Base-by-base conservation (phyloP, 2,329 filamentous ascomycete genomes). In the Trichoderma sp. region DNA sequence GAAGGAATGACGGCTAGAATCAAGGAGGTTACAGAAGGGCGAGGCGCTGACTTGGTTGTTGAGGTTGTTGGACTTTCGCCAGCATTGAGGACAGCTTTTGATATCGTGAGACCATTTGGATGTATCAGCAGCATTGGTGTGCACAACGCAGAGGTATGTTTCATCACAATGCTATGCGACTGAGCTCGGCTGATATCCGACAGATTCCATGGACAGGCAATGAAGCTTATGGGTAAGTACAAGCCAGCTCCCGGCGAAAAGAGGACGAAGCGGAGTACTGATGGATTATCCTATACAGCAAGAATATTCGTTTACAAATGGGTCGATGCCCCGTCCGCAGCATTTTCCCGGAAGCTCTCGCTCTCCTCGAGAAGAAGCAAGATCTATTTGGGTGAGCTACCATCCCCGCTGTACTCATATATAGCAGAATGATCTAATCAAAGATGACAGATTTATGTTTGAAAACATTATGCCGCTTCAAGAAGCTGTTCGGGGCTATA, bases 21-120 rank as follows among this genome's bases (percentile, higher is more conserved):
- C 65, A 89, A 89, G 75, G 90, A 92, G 73, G 86, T 90, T 59
- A 96, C 93, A 0, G 85, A 91, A 18, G 93, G 93, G 8, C 85
- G 94, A 49, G 94, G 94, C 7, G 94, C 94, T 16, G 94, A 97
- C 80, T 89, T 92, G 21, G 89, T 96, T 2, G 89, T 97, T 73
- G 91, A 94, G 78, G 90, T 92, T 7, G 91, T 94, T 30, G 91
- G 91, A 0, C 80, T 90, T 70, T 89, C 87, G 66, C 86, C 89
- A 46, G 91, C 91, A 2, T 79, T 94, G 75, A 86, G 84, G 74
- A 91, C 89, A 43, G 91, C 87, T 0, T 93, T 89, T 77, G 90
- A 93, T 37, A 78, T 93, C 21, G 77, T 94, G 68, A 84, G 91
- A 65, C 90, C 91, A 1, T 94, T 89, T 81, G 91, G 91, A 5